Conservation (phyloP, 148 eudicot genomes). For the Gaultheria prostrata region DNA sequence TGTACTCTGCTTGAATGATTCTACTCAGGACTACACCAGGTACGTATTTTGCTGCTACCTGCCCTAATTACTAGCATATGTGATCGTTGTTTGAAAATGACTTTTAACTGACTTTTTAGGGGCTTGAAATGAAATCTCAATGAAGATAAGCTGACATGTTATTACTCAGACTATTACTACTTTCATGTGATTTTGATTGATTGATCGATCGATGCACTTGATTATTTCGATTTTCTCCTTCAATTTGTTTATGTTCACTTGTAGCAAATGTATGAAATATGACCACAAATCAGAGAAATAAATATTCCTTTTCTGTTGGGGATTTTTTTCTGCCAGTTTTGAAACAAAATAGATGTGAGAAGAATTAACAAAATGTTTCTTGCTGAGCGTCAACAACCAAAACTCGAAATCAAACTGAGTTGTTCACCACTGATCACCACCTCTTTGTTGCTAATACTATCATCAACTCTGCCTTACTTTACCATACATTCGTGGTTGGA, state of each 20-base stretch:
- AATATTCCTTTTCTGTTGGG: too few relatives aligned
- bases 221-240: background rate
- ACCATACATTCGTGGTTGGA: background rate
- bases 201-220: slow-evolving; percentile 4
- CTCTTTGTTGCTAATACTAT: background rate
- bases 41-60: background rate
- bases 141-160: background rate
- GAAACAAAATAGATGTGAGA: too few relatives aligned
- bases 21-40: slow-evolving; percentile 40
- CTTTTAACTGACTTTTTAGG: background rate
- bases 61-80: too few relatives aligned
- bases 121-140: background rate
- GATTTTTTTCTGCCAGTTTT: too few relatives aligned
- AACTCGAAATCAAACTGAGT: too few relatives aligned
- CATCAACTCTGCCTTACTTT: background rate
- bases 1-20: slow-evolving; percentile 49
- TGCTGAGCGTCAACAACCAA: background rate
- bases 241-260: background rate
- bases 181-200: slow-evolving; percentile 10
- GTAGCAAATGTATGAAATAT: too few relatives aligned
- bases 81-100: background rate
- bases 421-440: too few relatives aligned
- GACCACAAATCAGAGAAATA: too few relatives aligned
- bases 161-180: background rate
- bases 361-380: background rate